phyloP scores from a whole-genome alignment of 768 basidiomycete genomes.

The Leccinum olivaceopallidum region DNA sequence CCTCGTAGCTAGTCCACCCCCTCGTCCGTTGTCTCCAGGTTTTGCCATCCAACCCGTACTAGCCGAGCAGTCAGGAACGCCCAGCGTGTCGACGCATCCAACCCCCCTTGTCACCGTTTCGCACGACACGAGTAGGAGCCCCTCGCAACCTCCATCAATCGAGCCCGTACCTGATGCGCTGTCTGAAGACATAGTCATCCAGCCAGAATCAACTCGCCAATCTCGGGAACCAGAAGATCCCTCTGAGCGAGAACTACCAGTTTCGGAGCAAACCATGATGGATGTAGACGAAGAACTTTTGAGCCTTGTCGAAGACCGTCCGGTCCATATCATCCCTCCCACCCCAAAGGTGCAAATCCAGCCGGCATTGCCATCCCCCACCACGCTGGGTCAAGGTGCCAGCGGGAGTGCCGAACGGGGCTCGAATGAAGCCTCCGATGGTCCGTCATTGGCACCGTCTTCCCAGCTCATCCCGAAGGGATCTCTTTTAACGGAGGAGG shows the following conservation, averaged over 20 bases:
- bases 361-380: constrained; percentile 1
- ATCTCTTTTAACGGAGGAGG: constrained; percentile 18
- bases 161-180: background rate
- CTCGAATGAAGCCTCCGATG: constrained; percentile 5
- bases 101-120: constrained; percentile 1
- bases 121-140: constrained; percentile 10
- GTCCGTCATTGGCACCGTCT: background rate
- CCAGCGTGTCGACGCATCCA: background rate
- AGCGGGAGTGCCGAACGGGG: background rate
- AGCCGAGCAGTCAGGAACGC: background rate
- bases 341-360: constrained; percentile 3
- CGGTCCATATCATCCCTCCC: constrained; percentile 7
- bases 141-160: constrained; percentile 17
- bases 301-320: constrained; percentile 61
- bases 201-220: constrained; percentile 8
- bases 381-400: background rate
- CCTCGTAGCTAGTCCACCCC: background rate
- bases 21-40: constrained; percentile 7
- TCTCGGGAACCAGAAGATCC: constrained; percentile 10
- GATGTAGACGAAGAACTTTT: constrained; percentile 65
- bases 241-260: constrained; percentile 5
- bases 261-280: constrained; percentile 34
- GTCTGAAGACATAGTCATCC: background rate
- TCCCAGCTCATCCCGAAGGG: constrained; percentile 13
- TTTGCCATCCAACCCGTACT: background rate